Evolutionary conservation across 768 basidiomycete species (phyloP).

Genomic region (Trametes meyenii): DNA sequence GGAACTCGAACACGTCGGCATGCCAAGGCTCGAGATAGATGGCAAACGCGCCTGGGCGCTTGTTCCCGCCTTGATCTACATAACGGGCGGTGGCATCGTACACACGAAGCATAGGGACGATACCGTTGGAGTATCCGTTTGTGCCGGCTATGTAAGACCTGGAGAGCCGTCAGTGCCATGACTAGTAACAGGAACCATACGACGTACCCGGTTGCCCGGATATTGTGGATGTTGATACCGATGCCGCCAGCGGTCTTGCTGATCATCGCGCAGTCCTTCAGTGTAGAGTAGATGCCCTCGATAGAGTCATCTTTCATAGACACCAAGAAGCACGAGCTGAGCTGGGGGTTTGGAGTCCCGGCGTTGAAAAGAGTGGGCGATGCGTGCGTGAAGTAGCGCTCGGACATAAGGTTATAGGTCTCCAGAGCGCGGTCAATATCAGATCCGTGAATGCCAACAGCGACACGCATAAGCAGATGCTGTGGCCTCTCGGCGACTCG

Average conservation of each 20-base stretch:
- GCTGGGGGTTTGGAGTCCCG: constrained; percentile 93
- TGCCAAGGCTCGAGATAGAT: constrained; percentile 99
- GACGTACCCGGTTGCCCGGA: constrained; percentile 88
- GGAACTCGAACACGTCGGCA: constrained; percentile 94
- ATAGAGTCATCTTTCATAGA: constrained; percentile 99
- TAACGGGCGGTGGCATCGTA: constrained; percentile 98
- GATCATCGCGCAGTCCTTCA: constrained; percentile 98
- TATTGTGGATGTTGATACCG: constrained; percentile 93
- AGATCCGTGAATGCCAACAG: constrained; percentile 91
- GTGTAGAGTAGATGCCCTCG: constrained; percentile 98
- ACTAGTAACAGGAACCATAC: neutral
- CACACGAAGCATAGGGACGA: constrained; percentile 98
- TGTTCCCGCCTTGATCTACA: constrained; percentile 99
- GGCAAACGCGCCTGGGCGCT: constrained; percentile 97
- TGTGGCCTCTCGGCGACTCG: constrained; percentile 97
- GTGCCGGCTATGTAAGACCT: constrained; percentile 99
- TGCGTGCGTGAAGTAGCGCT: constrained; percentile 98
- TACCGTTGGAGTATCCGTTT: constrained; percentile 98
- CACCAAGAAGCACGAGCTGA: constrained; percentile 96
- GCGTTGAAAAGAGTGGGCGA: constrained; percentile 98
- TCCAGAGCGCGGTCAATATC: constrained; percentile 89
- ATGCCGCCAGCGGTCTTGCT: constrained; percentile 99
- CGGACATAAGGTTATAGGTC: constrained; percentile 96
- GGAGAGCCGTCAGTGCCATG: constrained; percentile 8
- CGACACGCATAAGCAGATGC: constrained; percentile 99